These are phyloP conservation scores for Globisporangium cylindrosporum DNA, from an alignment of 352 stramenopile species.

Conservation along the genomic window DNA sequence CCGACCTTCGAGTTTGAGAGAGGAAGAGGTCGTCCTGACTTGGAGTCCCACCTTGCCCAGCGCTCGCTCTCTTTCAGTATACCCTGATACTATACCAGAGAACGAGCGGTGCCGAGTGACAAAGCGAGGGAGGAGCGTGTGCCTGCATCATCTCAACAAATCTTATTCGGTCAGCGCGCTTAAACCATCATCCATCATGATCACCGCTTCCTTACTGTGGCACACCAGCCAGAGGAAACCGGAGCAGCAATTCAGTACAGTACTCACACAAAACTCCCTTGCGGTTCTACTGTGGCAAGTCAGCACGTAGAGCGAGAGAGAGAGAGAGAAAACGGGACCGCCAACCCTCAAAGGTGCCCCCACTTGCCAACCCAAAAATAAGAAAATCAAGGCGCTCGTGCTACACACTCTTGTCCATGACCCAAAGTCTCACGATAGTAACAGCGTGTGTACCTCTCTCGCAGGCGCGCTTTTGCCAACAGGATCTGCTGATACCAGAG, in stretches of 20 bases:
- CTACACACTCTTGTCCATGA: background rate
- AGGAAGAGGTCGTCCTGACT: conserved; percentile 2
- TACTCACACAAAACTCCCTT: background rate
- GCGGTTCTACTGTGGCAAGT: conserved; percentile 4
- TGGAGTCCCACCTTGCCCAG: background rate
- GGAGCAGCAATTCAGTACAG: background rate
- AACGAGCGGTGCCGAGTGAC: background rate
- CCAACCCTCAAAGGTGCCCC: background rate
- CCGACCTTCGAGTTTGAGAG: too few relatives aligned
- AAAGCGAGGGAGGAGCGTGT: background rate
- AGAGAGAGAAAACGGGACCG: background rate
- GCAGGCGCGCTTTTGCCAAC: background rate
- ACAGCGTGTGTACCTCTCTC: background rate
- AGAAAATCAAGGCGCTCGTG: background rate
- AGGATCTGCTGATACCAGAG: background rate
- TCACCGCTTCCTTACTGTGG: background rate
- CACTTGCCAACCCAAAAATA: background rate
- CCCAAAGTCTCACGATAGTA: conserved; percentile 1
- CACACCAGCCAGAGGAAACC: background rate
- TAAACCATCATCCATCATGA: conserved; percentile 1
- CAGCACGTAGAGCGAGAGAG: background rate
- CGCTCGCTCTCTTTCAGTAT: conserved; percentile 3
- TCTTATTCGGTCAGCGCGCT: background rate
- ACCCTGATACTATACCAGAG: background rate
- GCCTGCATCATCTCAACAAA: background rate